Conservation (phyloP, 2,329 filamentous ascomycete species). For the Lecanosticta acicola region DNA sequence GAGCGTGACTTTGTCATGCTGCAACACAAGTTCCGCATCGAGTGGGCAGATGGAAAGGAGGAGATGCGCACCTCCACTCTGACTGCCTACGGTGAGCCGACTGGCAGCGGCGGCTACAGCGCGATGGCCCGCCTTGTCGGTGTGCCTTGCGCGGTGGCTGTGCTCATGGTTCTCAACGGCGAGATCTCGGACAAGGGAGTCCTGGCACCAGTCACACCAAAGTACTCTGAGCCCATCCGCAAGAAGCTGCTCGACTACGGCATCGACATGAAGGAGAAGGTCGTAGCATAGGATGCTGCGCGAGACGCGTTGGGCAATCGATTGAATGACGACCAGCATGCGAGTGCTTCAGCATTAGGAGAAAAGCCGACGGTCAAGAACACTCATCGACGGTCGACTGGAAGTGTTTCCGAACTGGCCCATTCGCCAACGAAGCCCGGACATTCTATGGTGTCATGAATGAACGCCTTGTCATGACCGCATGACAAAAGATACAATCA, state of each 20-base stretch:
- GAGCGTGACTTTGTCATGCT: constrained; percentile 80
- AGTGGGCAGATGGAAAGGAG: constrained; percentile 70
- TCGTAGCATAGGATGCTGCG: constrained; percentile 24
- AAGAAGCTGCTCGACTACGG: constrained; percentile 73
- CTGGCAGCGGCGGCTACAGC: constrained; percentile 58
- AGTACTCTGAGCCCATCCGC: constrained; percentile 68
- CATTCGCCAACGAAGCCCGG: no score
- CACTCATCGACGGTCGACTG: background rate
- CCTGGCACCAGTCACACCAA: constrained; percentile 67
- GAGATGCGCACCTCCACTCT: constrained; percentile 78
- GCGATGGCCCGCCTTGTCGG: constrained; percentile 82
- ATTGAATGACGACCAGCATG: background rate
- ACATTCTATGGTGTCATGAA: no score
- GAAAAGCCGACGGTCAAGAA: background rate
- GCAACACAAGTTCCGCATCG: constrained; percentile 78
- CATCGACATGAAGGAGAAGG: constrained; percentile 68
- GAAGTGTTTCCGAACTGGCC: no score
- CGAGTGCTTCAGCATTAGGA: background rate
- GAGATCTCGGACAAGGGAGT: constrained; percentile 44
- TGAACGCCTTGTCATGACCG: no score
- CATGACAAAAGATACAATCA: no score
- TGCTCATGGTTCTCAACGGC: constrained; percentile 40
- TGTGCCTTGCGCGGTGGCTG: constrained; percentile 67
- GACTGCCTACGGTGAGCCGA: constrained; percentile 72
- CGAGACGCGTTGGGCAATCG: background rate